These are phyloP conservation scores for Klebsormidium nitens DNA, from an alignment of 139 green algal species.

Conservation along the genomic window DNA sequence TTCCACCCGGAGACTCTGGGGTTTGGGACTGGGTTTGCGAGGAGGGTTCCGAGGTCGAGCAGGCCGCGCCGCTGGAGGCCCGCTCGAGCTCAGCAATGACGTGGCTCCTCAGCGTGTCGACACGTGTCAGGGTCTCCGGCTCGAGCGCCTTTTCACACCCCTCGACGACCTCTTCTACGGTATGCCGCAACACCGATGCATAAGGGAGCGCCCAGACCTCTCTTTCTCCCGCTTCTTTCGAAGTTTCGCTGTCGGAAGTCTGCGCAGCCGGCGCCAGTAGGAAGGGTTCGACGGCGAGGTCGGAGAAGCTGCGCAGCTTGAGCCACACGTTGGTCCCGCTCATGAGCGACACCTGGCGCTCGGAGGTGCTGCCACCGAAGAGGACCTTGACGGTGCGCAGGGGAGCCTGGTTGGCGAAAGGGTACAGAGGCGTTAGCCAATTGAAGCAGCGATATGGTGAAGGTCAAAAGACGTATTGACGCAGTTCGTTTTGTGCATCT, in stretches of 20 bases:
- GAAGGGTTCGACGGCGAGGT: neutral
- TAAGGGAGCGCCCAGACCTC: conserved; percentile 27
- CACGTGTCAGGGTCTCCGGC: neutral
- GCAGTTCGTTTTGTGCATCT: no score
- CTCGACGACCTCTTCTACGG: conserved; percentile 54
- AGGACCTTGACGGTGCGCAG: conserved; percentile 62
- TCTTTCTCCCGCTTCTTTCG: conserved; percentile 1
- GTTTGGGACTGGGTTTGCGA: no score
- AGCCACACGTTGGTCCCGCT: conserved; percentile 55
- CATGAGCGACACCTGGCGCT: conserved; percentile 56
- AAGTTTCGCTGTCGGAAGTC: neutral
- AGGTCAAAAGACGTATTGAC: no score
- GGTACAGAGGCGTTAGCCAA: no score
- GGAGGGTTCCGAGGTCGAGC: no score
- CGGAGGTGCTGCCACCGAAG: conserved; percentile 56
- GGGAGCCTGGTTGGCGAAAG: no score
- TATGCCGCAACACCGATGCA: conserved; percentile 40
- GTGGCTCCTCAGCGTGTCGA: neutral
- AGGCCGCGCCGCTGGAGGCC: no score
- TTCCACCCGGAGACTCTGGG: no score
- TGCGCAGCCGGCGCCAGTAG: neutral
- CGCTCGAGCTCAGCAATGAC: no score
- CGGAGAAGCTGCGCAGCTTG: conserved; percentile 35
- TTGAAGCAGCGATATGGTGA: neutral
- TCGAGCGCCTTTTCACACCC: conserved; percentile 34